These are phyloP conservation scores for Elaeis guineensis DNA, from an alignment of 176 grass and related monocot genomes.

Conservation along the genomic window DNA sequence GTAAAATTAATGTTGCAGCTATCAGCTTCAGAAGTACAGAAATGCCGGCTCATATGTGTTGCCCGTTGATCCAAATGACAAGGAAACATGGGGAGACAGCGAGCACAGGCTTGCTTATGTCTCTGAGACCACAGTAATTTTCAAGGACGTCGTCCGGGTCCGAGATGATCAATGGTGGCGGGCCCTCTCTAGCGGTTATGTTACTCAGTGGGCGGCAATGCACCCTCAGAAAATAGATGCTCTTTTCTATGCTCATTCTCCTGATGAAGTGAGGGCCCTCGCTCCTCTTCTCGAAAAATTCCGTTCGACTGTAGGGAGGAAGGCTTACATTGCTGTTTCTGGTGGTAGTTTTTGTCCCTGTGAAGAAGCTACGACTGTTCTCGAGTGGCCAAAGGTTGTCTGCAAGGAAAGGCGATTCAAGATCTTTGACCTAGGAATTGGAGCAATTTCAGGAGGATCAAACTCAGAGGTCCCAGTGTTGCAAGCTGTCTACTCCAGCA, in stretches of 20 bases:
- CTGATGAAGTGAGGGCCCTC: conserved; percentile 52
- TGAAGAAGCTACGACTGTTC: conserved; percentile 48
- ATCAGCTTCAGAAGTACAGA: conserved; percentile 98
- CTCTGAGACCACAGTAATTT: conserved; percentile 82
- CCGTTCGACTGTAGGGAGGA: conserved; percentile 35
- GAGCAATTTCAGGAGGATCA: conserved; percentile 59
- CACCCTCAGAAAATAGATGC: conserved; percentile 88
- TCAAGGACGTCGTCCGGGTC: conserved; percentile 88
- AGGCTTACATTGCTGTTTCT: conserved; percentile 79
- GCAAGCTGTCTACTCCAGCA: conserved; percentile 77
- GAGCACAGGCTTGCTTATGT: conserved; percentile 93
- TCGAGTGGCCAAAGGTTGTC: conserved; percentile 79
- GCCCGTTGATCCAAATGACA: conserved; percentile 67
- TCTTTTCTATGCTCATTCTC: conserved; percentile 86
- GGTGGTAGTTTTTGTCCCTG: conserved; percentile 68
- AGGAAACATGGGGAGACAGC: conserved; percentile 93
- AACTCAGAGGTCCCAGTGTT: conserved; percentile 62
- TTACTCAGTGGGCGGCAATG: conserved; percentile 98
- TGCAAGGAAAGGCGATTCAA: conserved; percentile 96
- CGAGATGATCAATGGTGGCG: conserved; percentile 98
- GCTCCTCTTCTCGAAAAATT: conserved; percentile 71
- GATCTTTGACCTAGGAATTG: conserved; percentile 72
- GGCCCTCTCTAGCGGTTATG: conserved; percentile 70
- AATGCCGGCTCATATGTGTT: conserved; percentile 75
- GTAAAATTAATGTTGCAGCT: conserved; percentile 23